Evolutionary conservation across 208 protist genomes (phyloP), one percentile per base, ranked within the genome.

Genomic region (Wallacemonas collosoma): DNA sequence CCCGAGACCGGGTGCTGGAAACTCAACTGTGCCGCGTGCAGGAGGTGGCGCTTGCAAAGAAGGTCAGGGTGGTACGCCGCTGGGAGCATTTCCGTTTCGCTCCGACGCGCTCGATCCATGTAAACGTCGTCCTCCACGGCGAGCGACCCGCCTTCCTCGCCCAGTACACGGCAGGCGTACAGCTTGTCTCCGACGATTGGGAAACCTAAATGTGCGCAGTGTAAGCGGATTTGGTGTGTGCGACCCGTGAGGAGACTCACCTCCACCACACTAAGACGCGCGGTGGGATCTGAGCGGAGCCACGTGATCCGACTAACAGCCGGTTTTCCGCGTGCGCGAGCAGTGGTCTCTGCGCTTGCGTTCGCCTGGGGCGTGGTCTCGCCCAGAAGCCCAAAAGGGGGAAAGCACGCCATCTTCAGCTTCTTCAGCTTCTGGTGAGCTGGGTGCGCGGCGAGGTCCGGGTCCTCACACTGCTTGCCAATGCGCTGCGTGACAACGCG

Each of bases 181-280:
- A 97, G 81, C 70, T 95, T 95, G 68, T 95, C 90, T 1, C 90
- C 90, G 14, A 95, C 74, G 35, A 95, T 75, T 40, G 90, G 87
- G 51, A 72, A 88, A 4, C 87, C 90, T 1, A 91, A 7, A 15
- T 88, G 80, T 1, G 85, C 86, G 57, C 83, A 88, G 72, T 95
- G 90, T 15, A 95, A 62, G 14, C 90, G 82, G 65, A 95, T 95
- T 53, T 95, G 90, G 74, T 95, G 90, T 2, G 85, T 95, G 41
- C 87, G 61, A 12, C 90, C 90, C 3, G 85, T 91, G 12, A 93
- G 71, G 62, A 97, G 81, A 51, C 83, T 79, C 8, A 93, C 80
- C 41, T 81, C 44, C 2, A 82, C 90, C n/a, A 91, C 68, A 14
- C 84, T 88, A 2, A 95, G 58, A 8, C 72, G 69, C 15, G 90